phyloP scores from a whole-genome alignment of 2,329 filamentous ascomycete genomes.

The Ophiostoma pallidulum region DNA sequence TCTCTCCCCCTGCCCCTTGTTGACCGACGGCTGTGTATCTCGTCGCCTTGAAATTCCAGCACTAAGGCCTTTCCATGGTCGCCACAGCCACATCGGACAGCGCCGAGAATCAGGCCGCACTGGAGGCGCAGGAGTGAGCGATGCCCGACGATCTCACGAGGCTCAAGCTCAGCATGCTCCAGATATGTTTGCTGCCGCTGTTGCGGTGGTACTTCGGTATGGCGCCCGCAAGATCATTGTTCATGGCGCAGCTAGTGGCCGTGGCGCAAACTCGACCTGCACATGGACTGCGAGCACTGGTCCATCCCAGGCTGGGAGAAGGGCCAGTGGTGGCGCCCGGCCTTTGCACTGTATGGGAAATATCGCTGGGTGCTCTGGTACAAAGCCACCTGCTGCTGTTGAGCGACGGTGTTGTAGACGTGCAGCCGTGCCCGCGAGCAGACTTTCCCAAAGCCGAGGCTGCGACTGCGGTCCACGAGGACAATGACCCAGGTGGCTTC shows the following conservation, averaged over 20 bases:
- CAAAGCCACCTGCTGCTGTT: conserved; percentile 52
- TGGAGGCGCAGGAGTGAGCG: neutral
- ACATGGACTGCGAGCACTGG: conserved; percentile 81
- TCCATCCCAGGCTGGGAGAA: conserved; percentile 83
- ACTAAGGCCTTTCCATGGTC: too few relatives aligned
- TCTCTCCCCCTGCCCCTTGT: conserved; percentile 65
- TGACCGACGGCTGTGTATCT: conserved; percentile 80
- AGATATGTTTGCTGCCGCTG: conserved; percentile 65
- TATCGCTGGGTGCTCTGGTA: conserved; percentile 72
- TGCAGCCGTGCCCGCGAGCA: conserved; percentile 28
- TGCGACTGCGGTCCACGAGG: conserved; percentile 1
- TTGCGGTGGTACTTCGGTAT: conserved; percentile 46
- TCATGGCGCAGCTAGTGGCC: conserved; percentile 80
- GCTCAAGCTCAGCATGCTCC: conserved; percentile 72
- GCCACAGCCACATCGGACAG: too few relatives aligned
- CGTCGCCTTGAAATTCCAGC: conserved; percentile 58
- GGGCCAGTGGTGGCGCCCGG: conserved; percentile 71
- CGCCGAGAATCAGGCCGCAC: neutral
- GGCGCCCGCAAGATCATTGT: conserved; percentile 69
- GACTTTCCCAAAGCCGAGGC: conserved; percentile 22
- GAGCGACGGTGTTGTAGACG: conserved; percentile 41
- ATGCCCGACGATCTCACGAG: conserved; percentile 57
- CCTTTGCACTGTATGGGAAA: conserved; percentile 89
- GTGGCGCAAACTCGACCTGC: conserved; percentile 77
- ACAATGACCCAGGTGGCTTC: too few relatives aligned